These are phyloP conservation scores for Exidia glandulosa DNA, from an alignment of 768 basidiomycete genomes.

Conservation along the genomic window DNA sequence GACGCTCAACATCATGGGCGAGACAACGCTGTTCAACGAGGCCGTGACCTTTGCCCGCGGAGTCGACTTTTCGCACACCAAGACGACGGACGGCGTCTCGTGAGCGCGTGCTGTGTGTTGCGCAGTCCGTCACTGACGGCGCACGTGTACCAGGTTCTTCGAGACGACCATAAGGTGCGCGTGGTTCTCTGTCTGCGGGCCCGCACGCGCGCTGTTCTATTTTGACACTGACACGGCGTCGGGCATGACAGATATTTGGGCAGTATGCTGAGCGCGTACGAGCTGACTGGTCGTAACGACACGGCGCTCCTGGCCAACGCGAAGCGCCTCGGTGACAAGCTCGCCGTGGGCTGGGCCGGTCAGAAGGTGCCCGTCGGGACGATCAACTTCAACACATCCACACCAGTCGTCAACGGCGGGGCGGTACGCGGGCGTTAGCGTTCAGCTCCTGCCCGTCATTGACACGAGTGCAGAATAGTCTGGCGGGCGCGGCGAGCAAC, in stretches of 20 bases:
- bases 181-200: too few relatives aligned
- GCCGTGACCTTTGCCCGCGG: slow-evolving; percentile 39
- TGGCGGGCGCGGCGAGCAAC: slow-evolving; percentile 29
- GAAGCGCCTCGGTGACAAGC: slow-evolving; percentile 48
- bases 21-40: slow-evolving; percentile 42
- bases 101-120: background rate
- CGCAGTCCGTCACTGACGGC: background rate
- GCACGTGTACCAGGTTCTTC: slow-evolving; percentile 23
- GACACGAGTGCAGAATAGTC: slow-evolving; percentile 1
- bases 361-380: too few relatives aligned
- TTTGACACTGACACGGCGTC: too few relatives aligned
- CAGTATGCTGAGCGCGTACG: slow-evolving; percentile 56
- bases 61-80: slow-evolving; percentile 19
- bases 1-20: slow-evolving; percentile 72
- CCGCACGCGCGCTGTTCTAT: too few relatives aligned
- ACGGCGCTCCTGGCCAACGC: slow-evolving; percentile 49
- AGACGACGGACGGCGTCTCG: background rate
- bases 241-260: slow-evolving; percentile 59
- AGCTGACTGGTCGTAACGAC: slow-evolving; percentile 31
- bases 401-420: too few relatives aligned
- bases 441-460: too few relatives aligned
- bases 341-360: slow-evolving; percentile 49
- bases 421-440: too few relatives aligned
- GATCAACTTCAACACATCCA: too few relatives aligned
- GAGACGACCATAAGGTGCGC: slow-evolving; percentile 78